Conservation (phyloP, 805 yeast genomes). For the Candida arabinofermentans region DNA sequence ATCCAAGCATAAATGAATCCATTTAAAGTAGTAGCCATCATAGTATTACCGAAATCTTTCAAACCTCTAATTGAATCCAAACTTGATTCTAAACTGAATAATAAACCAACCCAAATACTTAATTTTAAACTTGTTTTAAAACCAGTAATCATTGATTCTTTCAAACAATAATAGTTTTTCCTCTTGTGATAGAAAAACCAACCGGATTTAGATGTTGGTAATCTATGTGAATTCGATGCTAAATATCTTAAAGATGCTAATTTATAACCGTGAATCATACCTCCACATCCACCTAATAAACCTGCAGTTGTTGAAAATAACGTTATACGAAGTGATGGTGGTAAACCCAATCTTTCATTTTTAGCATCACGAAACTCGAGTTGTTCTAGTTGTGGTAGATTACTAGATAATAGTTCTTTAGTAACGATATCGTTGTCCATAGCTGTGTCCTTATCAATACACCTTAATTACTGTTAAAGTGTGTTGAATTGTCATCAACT, state of each 20-base stretch:
- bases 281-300: conserved; percentile 45
- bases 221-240: conserved; percentile 78
- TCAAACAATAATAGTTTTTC: conserved; percentile 69
- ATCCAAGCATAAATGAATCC: conserved; percentile 50
- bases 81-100: conserved; percentile 59
- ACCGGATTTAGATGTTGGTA: conserved; percentile 74
- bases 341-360: conserved; percentile 45
- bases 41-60: conserved; percentile 57
- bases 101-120: conserved; percentile 40
- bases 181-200: conserved; percentile 88
- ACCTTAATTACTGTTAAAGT: too few species aligned
- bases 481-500: too few species aligned
- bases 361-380: conserved; percentile 4
- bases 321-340: conserved; percentile 42
- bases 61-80: conserved; percentile 52
- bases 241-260: conserved; percentile 54
- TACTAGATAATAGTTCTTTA: neutral
- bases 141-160: conserved; percentile 49
- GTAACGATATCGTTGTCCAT: conserved; percentile 1
- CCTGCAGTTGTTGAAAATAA: conserved; percentile 37
- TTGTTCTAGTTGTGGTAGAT: conserved; percentile 2
- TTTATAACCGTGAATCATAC: conserved; percentile 58
- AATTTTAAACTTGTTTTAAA: conserved; percentile 39
- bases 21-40: conserved; percentile 48
- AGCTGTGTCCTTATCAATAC: too few species aligned